Evolutionary conservation across 768 basidiomycete genomes (phyloP), one percentile per base, ranked within the genome.

Genomic region (Boletus rubropictus): DNA sequence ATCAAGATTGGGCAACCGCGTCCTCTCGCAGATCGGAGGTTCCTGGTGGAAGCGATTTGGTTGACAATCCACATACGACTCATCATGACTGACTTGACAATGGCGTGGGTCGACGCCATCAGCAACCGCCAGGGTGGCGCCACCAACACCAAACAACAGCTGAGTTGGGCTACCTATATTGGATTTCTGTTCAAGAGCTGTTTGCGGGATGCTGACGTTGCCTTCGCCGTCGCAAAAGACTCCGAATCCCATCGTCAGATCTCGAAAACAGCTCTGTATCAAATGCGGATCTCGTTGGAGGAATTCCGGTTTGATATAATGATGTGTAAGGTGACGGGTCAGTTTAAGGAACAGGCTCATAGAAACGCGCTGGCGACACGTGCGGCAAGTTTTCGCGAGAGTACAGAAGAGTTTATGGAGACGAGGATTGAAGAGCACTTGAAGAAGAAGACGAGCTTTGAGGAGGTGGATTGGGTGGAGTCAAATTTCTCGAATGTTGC

Each of bases 1-100:
- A 61, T 72, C 36, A 66, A 75, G 39, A 72, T 85, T 17, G 84
- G 82, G 0, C 77, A 78, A 53, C 71, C 76, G 0, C 73, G 71
- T 36, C 84, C 81, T 7, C 72, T 71, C 7, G 81, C 80, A 0
- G 82, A 84, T 60, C 70, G 70, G 35, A 72, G 80, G 31, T 82
- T 79, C 63, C 53, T 73, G 11, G 77, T 84, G 7, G 83, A 85
- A 57, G 81, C 81, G 0, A 70, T 81, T 43, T 79, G 77, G 74
- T 53, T 64, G 10, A 75, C 77, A 6, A 59, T 86, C 32, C 63
- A 78, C 22, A 65, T 82, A 22, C 76, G 83, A 3, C 69, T 82
- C 48, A 56, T 65, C 8, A 61, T 87, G 22, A 70, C 63, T n/a
- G 62, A 74, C 32, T 52, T 84, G 47, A 74, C 71, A 3, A 59